Percentiles rank a stretch among this genome's conserved stretches.
Conservation (phyloP, 306 rosid species). For the Cotoneaster glaucophyllus region DNA sequence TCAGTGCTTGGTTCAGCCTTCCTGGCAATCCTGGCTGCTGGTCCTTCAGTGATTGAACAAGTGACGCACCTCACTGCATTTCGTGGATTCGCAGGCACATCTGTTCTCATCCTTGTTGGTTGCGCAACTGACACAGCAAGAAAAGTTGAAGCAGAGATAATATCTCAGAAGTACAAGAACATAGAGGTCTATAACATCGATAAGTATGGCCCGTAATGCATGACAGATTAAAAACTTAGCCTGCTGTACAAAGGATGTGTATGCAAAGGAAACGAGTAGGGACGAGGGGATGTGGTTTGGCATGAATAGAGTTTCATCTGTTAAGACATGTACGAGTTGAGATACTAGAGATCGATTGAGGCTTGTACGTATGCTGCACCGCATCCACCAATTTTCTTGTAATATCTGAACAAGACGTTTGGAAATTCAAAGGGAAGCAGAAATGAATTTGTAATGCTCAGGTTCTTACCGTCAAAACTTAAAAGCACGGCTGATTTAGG, state of each 20-base stretch:
- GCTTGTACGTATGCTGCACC: too few species aligned
- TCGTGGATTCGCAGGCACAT: conserved; percentile 94
- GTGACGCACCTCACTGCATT: conserved; percentile 83
- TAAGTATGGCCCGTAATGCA: conserved; percentile 37
- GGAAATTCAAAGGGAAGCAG: too few species aligned
- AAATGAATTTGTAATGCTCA: too few species aligned
- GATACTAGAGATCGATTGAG: too few species aligned
- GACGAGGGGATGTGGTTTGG: not conserved
- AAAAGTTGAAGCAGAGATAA: conserved; percentile 90
- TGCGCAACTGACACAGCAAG: conserved; percentile 96
- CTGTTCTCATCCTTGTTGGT: conserved; percentile 94
- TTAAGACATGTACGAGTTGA: not conserved
- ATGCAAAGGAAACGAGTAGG: not conserved
- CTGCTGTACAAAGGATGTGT: not conserved
- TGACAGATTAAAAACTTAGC: conserved; percentile 1
- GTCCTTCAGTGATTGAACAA: conserved; percentile 86
- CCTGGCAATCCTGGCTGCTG: conserved; percentile 86
- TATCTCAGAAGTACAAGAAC: conserved; percentile 89
- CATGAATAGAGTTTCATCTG: not conserved
- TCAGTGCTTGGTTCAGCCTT: conserved; percentile 92
- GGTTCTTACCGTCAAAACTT: too few species aligned
- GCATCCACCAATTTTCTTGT: too few species aligned
- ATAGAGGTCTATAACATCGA: conserved; percentile 82
- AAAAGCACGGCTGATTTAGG: too few species aligned
- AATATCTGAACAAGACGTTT: too few species aligned